These are phyloP conservation scores for Epichloe baconii DNA, from an alignment of 2,329 filamentous ascomycete species.

Conservation along the genomic window DNA sequence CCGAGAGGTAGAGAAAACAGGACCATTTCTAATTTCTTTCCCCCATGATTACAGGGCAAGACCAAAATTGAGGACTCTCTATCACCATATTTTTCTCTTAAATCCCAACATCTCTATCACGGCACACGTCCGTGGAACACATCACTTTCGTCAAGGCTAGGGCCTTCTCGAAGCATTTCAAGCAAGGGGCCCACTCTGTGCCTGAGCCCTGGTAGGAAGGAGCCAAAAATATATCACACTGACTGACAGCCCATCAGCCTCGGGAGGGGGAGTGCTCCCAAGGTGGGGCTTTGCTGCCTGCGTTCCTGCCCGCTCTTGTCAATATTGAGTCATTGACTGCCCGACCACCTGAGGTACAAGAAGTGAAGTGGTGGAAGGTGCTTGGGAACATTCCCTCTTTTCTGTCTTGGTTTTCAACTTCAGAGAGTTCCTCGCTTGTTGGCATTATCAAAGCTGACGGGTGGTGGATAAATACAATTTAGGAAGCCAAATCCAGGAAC, in stretches of 20 bases:
- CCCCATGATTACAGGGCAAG: no score
- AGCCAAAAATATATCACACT: no score
- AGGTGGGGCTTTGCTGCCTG: constrained; percentile 3
- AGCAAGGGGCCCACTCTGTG: no score
- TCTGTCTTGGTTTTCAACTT: background rate
- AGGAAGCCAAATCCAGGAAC: background rate
- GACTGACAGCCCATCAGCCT: background rate
- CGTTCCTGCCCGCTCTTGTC: constrained; percentile 1
- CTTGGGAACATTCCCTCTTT: background rate
- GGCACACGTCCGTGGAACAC: background rate
- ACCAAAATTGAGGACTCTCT: no score
- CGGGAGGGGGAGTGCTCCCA: background rate
- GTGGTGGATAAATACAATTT: background rate
- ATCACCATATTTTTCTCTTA: no score
- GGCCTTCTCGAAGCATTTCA: no score
- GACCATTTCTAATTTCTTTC: background rate
- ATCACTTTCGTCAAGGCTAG: no score
- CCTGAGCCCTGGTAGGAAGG: no score
- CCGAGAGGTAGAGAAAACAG: background rate
- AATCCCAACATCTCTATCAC: no score
- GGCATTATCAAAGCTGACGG: background rate
- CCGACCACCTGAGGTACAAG: constrained; percentile 4
- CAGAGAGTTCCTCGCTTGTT: background rate
- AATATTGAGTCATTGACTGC: background rate
- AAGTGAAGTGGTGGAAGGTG: constrained; percentile 2